Conservation (phyloP, 805 yeast species). For the Pichia kluyveri region DNA sequence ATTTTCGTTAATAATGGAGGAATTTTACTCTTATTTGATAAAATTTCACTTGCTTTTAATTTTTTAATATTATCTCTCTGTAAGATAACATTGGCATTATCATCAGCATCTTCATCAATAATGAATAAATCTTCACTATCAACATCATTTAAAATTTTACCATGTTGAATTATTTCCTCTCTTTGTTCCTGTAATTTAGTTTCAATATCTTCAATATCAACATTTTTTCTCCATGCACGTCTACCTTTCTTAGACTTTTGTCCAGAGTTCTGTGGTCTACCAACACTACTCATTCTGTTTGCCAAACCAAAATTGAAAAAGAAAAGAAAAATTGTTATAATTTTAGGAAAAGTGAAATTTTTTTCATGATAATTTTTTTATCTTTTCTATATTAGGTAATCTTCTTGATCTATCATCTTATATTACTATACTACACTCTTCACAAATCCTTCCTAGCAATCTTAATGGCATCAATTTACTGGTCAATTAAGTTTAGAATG, state of each 20-base stretch:
- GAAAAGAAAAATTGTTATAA: no score
- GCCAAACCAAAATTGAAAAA: no score
- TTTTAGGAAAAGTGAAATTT: no score
- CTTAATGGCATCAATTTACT: not conserved
- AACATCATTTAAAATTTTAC: constrained; percentile 30
- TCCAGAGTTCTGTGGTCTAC: constrained; percentile 45
- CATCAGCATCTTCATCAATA: constrained; percentile 62
- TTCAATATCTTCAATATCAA: constrained; percentile 76
- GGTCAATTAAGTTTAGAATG: not conserved
- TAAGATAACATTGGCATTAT: constrained; percentile 29
- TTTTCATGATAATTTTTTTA: no score
- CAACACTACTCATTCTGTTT: constrained; percentile 24
- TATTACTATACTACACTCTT: no score
- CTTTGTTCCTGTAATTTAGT: constrained; percentile 57
- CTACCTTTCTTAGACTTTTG: constrained; percentile 90
- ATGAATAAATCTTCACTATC: constrained; percentile 44
- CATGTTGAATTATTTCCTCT: constrained; percentile 49
- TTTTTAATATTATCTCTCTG: constrained; percentile 29
- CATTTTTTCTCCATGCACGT: constrained; percentile 87
- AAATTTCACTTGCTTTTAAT: constrained; percentile 44
- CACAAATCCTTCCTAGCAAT: no score
- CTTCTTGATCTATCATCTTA: no score
- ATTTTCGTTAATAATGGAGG: constrained; percentile 45
- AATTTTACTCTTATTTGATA: constrained; percentile 69
- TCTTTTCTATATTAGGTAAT: no score